Evolutionary conservation across 208 protist genomes (phyloP).

Genomic region (Wallacemonas sp.): DNA sequence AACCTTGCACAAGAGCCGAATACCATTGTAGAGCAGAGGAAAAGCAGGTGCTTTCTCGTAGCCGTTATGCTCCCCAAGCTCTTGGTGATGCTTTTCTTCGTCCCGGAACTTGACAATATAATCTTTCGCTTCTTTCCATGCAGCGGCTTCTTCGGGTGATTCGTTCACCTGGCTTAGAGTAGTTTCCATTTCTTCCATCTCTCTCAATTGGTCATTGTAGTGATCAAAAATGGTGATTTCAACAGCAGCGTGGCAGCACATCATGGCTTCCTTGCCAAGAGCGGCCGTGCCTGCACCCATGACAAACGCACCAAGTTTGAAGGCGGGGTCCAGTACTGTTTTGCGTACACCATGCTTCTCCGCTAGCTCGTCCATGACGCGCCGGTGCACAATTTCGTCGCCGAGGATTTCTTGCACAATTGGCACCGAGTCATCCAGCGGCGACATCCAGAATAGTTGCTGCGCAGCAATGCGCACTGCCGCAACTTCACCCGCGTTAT

Average conservation of each 20-base stretch:
- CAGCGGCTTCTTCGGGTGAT: conserved; percentile 33
- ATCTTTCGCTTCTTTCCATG: conserved; percentile 69
- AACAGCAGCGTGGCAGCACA: conserved; percentile 89
- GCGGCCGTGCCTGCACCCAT: conserved; percentile 74
- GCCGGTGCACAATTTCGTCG: conserved; percentile 75
- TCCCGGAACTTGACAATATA: conserved; percentile 80
- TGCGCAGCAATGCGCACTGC: conserved; percentile 75
- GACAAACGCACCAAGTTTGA: conserved; percentile 67
- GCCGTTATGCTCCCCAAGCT: conserved; percentile 80
- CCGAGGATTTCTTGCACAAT: conserved; percentile 78
- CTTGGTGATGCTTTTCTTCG: conserved; percentile 86
- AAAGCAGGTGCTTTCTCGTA: conserved; percentile 66
- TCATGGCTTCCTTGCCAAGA: conserved; percentile 83
- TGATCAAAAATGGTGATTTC: conserved; percentile 84
- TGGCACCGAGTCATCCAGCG: conserved; percentile 57
- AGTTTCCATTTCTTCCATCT: conserved; percentile 62
- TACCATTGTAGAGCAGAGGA: conserved; percentile 81
- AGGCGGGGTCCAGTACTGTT: conserved; percentile 71
- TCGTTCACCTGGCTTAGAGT: conserved; percentile 18
- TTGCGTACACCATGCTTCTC: conserved; percentile 57
- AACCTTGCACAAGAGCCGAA: conserved; percentile 69
- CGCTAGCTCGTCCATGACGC: conserved; percentile 76
- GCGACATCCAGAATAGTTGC: conserved; percentile 82
- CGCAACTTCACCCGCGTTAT: conserved; percentile 82
- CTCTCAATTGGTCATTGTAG: conserved; percentile 89